Evolutionary conservation across 2,329 filamentous ascomycete species (phyloP), one percentile per base, ranked within the genome.

Genomic region (Lasiodiplodia theobromae): DNA sequence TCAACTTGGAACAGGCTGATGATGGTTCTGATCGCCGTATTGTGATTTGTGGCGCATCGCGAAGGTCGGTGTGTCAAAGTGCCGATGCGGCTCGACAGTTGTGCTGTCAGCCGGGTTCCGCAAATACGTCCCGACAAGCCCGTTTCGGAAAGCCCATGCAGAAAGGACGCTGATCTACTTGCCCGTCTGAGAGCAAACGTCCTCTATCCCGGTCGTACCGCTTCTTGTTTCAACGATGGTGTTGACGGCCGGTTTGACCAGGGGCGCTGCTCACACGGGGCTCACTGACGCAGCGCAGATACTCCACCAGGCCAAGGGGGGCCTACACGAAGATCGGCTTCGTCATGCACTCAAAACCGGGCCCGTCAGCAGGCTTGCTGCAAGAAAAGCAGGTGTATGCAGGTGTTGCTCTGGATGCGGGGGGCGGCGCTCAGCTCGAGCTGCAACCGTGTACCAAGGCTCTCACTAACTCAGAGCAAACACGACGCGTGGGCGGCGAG

Each of bases 91-190:
- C 40, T 51, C 38, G 25, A 62, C 23, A 40, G 11, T 49, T 31
- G 21, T 47, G 40, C 23, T 47, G 57, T 58, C 56, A 58, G 56
- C 44, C 31, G 44, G 37, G 44, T 52, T 64, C 60, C 58, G 58
- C 28, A 37, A 62, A 18, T 34, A 54, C 18, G 37, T 18, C 49
- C 62, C 49, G 16, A 54, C 44, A 66, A 44, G 21, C 49, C 51
- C n/a, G 31, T 54, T 56, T 38, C 34, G 49, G 63, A 66, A 66
- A 49, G n/a, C 34, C n/a, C 23, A 37, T 44, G 63, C 52, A 54
- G 63, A 66, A 21, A 7, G 38, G 23, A 47, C 52, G 63, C 51
- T 56, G 63, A 66, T 66, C 63, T 47, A 66, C 63, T 23, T 66
- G 49, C 63, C 63, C 34, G 51, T 66, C 52, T 66, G 16, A 66